Conservation (phyloP, 129 eudicot species). For the Saussurea involucrata region DNA sequence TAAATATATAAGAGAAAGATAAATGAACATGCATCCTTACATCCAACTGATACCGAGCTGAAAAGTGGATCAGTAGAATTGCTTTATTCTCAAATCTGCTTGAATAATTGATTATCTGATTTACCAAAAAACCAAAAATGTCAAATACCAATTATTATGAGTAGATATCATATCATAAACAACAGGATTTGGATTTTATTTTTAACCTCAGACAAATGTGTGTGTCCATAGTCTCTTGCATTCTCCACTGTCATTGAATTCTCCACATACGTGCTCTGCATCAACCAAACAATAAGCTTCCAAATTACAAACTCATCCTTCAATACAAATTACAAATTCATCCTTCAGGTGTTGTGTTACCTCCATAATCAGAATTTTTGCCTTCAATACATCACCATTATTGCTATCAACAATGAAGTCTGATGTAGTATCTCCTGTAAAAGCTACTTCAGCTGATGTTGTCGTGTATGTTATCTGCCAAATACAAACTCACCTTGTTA, state of each 20-base stretch:
- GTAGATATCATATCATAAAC: not conserved
- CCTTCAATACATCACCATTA: constrained; percentile 69
- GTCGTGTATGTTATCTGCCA: constrained; percentile 64
- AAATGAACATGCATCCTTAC: constrained; percentile 29
- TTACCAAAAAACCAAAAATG: constrained; percentile 7
- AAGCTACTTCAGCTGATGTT: constrained; percentile 88
- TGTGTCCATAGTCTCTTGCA: constrained; percentile 96
- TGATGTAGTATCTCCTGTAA: constrained; percentile 93
- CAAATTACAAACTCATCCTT: not conserved
- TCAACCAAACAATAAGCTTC: not conserved
- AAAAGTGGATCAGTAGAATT: constrained; percentile 91
- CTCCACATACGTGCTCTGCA: constrained; percentile 82
- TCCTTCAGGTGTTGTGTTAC: constrained; percentile 27
- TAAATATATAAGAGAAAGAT: not conserved
- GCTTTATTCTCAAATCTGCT: constrained; percentile 87
- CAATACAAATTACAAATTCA: not conserved
- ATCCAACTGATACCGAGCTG: constrained; percentile 83
- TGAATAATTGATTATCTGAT: constrained; percentile 63
- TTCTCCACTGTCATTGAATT: constrained; percentile 56
- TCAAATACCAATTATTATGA: constrained; percentile 3
- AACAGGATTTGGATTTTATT: not conserved
- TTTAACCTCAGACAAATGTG: constrained; percentile 93
- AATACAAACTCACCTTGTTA: constrained; percentile 3
- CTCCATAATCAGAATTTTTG: constrained; percentile 94
- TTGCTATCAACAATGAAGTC: constrained; percentile 67